phyloP scores from a whole-genome alignment of 1,139 yeast species.

The Zhuliangozyma parablackwelliae region DNA sequence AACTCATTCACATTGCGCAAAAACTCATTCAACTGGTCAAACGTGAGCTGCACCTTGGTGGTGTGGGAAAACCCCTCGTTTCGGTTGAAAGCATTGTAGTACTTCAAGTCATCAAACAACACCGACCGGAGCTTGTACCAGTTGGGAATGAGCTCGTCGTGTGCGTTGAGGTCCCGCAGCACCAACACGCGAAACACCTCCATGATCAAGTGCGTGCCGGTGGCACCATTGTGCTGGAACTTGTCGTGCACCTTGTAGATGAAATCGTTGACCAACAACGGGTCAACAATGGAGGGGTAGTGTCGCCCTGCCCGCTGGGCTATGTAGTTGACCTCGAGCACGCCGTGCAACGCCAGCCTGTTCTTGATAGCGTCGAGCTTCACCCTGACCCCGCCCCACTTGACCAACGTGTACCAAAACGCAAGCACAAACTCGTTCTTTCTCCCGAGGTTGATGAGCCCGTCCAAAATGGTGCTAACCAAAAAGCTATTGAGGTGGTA shows the following conservation, averaged over 20 bases:
- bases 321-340: constrained; percentile 4
- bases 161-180: constrained; percentile 18
- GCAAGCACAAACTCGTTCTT: constrained; percentile 26
- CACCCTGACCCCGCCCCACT: constrained; percentile 25
- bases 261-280: constrained; percentile 22
- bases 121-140: constrained; percentile 21
- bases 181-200: constrained; percentile 23
- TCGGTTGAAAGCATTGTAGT: constrained; percentile 30
- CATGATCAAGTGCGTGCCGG: constrained; percentile 17
- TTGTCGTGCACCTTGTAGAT: constrained; percentile 29
- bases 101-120: constrained; percentile 31
- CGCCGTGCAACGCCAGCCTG: constrained; percentile 8
- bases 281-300: constrained; percentile 5
- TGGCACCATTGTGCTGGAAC: constrained; percentile 15
- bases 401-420: constrained; percentile 26
- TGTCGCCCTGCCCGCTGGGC: neutral
- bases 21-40: constrained; percentile 5
- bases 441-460: constrained; percentile 29
- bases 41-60: neutral
- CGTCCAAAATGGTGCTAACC: constrained; percentile 28
- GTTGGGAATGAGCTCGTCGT: constrained; percentile 15
- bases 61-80: constrained; percentile 10
- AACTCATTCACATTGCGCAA: constrained; percentile 5
- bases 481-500: constrained; percentile 25
- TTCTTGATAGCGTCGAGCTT: constrained; percentile 9